Conservation (phyloP, 805 yeast genomes). For the Candida verbasci region DNA sequence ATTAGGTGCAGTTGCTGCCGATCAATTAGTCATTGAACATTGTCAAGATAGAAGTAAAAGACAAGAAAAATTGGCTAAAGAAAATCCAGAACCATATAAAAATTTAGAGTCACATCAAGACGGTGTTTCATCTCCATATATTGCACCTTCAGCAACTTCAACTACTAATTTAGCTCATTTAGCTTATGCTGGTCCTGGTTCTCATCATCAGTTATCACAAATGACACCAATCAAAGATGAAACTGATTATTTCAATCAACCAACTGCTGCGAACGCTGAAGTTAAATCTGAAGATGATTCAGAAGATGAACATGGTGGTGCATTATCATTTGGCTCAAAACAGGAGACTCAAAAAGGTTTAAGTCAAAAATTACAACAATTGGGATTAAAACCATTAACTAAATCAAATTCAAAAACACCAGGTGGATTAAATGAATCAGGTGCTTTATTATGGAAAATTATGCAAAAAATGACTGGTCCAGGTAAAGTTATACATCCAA, state of each 20-base stretch:
- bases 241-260: slow-evolving; percentile 37
- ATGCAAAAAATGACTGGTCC: slow-evolving; percentile 83
- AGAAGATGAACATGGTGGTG: slow-evolving; percentile 41
- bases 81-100: slow-evolving; percentile 28
- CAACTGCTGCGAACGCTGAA: slow-evolving; percentile 9
- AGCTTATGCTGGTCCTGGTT: slow-evolving; percentile 31
- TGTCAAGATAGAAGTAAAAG: slow-evolving; percentile 28
- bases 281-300: slow-evolving; percentile 29
- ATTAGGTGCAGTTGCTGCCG: slow-evolving; percentile 91
- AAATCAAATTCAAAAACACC: slow-evolving; percentile 11
- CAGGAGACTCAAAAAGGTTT: slow-evolving; percentile 51
- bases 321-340: slow-evolving; percentile 58
- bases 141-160: slow-evolving; percentile 77
- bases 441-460: slow-evolving; percentile 75
- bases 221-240: slow-evolving; percentile 40
- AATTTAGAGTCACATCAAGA: slow-evolving; percentile 5
- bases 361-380: slow-evolving; percentile 37
- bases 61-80: slow-evolving; percentile 24
- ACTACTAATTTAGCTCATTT: slow-evolving; percentile 53
- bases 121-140: slow-evolving; percentile 52
- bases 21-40: slow-evolving; percentile 46
- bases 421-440: slow-evolving; percentile 27
- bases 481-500: slow-evolving; percentile 75
- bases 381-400: slow-evolving; percentile 39
- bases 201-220: slow-evolving; percentile 24